Evolutionary conservation across 306 rosid genomes (phyloP), one percentile per base, ranked within the genome.

Genomic region (Cyamopsis tetragonoloba): DNA sequence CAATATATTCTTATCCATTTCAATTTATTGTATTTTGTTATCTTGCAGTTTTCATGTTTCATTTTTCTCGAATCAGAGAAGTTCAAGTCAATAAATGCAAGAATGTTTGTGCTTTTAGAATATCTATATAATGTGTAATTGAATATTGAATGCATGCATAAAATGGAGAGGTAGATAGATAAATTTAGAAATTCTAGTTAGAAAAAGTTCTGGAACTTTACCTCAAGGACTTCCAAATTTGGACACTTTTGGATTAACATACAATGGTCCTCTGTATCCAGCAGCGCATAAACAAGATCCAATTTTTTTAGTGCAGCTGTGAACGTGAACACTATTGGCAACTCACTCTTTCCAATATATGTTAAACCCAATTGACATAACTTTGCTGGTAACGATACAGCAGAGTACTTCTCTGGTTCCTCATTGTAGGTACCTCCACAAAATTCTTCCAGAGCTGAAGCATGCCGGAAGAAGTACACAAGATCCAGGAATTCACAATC

Each of bases 221-320:
- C 98, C 96, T 92, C 96, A 37, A 92, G 98, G 66, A 86, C 79
- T 86, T 80, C 91, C 64, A 92, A 77, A 80, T 88, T 92, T 66
- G 98, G 98, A 76, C 98, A 86, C 84, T 51, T 84, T 54, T 81
- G 85, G 72, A 92, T 87, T 72, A 92, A 77, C 20, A 46, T 76
- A 66, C 98, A 92, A 60, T 92, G 98, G 68, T 92, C 98, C 31
- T 92, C 96, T 0, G 97, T 89, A 71, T 84, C 89, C 9, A 92
- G 83, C 86, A 92, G 54, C 0, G 98, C 91, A 81, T 83, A 92
- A 24, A 89, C 77, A 23, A 92, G 98, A 68, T 92, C 98, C 82
- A 92, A 66, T 63, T 88, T 92, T 82, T 72, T 89, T 15, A 92
- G 88, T 12, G 46, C 66, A 51, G 74, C 24, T 24, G 93, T 80